A percentile compares a stretch with the other conserved stretches of the same genome.
phyloP scores from a whole-genome alignment of 352 stramenopile species.

The Blastocystis sp. region DNA sequence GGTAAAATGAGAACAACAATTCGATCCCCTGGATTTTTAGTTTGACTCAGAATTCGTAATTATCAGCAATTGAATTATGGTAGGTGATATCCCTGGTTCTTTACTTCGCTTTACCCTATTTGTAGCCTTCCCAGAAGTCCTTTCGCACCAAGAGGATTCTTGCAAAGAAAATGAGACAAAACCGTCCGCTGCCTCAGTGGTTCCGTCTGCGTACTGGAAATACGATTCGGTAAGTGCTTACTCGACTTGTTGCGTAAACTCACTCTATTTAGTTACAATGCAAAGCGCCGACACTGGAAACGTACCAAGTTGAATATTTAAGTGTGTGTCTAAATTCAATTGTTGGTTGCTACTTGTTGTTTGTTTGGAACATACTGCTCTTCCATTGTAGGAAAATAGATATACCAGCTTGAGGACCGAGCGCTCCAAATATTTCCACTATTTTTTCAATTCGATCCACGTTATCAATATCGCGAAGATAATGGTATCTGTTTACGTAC shows the following conservation, averaged over 20 bases:
- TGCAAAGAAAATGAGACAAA: constrained; percentile 98
- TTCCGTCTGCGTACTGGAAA: constrained; percentile 98
- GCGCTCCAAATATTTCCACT: not conserved
- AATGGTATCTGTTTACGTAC: constrained; percentile 36
- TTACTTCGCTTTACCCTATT: not conserved
- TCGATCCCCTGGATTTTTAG: too few species aligned
- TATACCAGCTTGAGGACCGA: not conserved
- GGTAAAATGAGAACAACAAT: too few species aligned
- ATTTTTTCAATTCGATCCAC: not conserved
- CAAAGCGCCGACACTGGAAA: constrained; percentile 98
- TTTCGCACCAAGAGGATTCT: constrained; percentile 98
- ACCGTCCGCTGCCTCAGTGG: constrained; percentile 98
- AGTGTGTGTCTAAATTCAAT: constrained; percentile 64
- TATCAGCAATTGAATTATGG: constrained; percentile 8
- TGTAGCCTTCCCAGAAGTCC: constrained; percentile 94
- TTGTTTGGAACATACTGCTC: not conserved
- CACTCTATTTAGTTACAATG: constrained; percentile 85
- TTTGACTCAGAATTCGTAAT: constrained; percentile 30
- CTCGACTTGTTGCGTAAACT: not conserved
- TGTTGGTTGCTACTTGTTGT: not conserved
- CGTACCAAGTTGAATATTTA: constrained; percentile 99
- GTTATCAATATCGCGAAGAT: not conserved
- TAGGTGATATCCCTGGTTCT: not conserved
- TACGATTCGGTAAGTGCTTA: constrained; percentile 80
- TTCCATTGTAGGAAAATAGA: not conserved